Percentiles rank a stretch among this genome's conserved stretches.
Conservation (phyloP, 306 rosid species). For the Herpetospermum pedunculosum region DNA sequence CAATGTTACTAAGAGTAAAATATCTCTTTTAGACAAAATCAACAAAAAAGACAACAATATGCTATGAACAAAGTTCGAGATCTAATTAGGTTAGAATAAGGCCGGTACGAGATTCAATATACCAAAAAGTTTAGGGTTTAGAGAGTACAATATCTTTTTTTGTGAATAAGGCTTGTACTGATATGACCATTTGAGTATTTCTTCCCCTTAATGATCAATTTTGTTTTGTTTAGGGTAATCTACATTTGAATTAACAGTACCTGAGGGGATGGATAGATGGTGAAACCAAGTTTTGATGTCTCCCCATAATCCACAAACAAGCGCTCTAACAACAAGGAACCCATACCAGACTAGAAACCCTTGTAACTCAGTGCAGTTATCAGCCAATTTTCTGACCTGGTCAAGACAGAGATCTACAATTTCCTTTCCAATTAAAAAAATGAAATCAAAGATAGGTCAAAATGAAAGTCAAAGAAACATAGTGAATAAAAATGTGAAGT, state of each 20-base stretch:
- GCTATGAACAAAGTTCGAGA: no score
- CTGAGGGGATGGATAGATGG: constrained; percentile 99
- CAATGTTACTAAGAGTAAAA: no score
- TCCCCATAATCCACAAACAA: constrained; percentile 91
- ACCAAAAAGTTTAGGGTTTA: no score
- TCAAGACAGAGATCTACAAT: constrained; percentile 96
- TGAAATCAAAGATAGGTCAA: not conserved
- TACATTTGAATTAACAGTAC: constrained; percentile 20
- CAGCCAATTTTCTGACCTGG: constrained; percentile 84
- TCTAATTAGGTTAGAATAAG: no score
- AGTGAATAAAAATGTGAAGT: not conserved
- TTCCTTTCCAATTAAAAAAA: constrained; percentile 61
- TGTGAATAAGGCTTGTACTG: no score
- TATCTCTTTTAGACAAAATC: no score
- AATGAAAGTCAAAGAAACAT: no score
- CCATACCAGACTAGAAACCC: constrained; percentile 87
- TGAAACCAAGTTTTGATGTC: constrained; percentile 88
- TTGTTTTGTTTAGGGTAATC: not conserved
- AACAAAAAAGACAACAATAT: no score
- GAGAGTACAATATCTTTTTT: no score
- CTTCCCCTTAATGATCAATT: no score
- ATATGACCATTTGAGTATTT: not conserved
- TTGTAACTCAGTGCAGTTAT: constrained; percentile 93
- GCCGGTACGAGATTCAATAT: no score
- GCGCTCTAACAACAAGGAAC: constrained; percentile 79